A percentile compares a stretch with the other conserved stretches of the same genome.
Conservation (phyloP, 768 basidiomycete species). For the Phaffia australis region DNA sequence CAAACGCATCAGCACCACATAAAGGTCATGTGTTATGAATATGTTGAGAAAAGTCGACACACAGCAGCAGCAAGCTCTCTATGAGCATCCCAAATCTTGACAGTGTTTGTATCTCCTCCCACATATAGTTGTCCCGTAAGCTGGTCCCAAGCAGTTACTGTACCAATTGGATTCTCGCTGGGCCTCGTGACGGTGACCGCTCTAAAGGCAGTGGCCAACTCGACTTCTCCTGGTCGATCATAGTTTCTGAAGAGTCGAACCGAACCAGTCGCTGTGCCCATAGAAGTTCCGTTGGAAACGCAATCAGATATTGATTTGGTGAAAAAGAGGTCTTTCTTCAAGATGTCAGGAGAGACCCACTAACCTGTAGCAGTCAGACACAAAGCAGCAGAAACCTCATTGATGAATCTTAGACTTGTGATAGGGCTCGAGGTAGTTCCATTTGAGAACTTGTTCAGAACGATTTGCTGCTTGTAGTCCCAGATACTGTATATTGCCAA, state of each 20-base stretch:
- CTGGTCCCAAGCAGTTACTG: constrained; percentile 91
- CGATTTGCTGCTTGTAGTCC: constrained; percentile 79
- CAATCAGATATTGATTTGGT: too few species aligned
- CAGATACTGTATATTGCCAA: constrained; percentile 53
- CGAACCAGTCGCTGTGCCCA: constrained; percentile 65
- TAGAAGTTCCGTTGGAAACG: constrained; percentile 1
- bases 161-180: constrained; percentile 56
- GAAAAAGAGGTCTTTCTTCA: not conserved
- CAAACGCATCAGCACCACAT: not conserved
- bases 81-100: constrained; percentile 91
- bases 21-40: not conserved
- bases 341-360: constrained; percentile 30
- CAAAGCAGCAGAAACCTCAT: constrained; percentile 87
- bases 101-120: constrained; percentile 77
- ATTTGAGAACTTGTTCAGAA: constrained; percentile 74
- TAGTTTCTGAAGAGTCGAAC: constrained; percentile 89
- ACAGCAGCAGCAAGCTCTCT: constrained; percentile 70
- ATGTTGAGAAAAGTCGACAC: constrained; percentile 32
- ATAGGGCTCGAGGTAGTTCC: constrained; percentile 74
- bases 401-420: constrained; percentile 81
- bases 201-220: constrained; percentile 89
- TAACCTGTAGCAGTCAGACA: constrained; percentile 75
- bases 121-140: constrained; percentile 70
- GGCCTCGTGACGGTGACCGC: constrained; percentile 49
- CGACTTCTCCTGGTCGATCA: constrained; percentile 62